A percentile compares a stretch with the other conserved stretches of the same genome.
phyloP scores from a whole-genome alignment of 345 rosid species.

The Rhodomyrtus tomentosa region DNA sequence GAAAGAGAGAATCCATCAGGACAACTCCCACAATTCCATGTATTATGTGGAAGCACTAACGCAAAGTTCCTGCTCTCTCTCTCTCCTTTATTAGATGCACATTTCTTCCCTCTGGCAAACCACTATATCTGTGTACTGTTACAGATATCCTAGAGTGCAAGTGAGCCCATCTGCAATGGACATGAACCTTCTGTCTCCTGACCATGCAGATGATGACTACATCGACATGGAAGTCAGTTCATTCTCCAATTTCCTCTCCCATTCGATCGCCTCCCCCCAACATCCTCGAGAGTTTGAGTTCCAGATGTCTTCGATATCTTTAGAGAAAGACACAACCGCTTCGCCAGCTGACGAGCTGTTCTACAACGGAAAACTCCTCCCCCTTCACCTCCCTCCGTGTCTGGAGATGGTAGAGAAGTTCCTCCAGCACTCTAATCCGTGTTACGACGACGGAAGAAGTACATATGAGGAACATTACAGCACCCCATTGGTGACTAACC shows the following conservation, averaged over 20 bases:
- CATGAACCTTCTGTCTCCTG: conserved; percentile 22
- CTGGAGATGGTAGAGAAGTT: conserved; percentile 60
- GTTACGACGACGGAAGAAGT: not conserved
- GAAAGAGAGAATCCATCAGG: not conserved
- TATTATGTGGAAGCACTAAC: not conserved
- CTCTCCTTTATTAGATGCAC: not conserved
- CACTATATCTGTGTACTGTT: not conserved
- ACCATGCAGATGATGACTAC: conserved; percentile 58
- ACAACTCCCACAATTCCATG: not conserved
- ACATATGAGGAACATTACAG: conserved; percentile 40
- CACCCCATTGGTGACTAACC: conserved; percentile 48
- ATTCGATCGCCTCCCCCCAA: conserved; percentile 27
- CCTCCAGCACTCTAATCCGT: conserved; percentile 26
- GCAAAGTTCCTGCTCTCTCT: not conserved
- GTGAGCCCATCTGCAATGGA: conserved; percentile 28
- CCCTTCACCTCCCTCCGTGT: conserved; percentile 74
- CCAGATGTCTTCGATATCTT: conserved; percentile 51
- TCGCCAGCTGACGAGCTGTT: conserved; percentile 95
- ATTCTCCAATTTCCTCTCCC: conserved; percentile 34
- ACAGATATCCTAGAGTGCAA: not conserved
- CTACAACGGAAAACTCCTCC: conserved; percentile 92
- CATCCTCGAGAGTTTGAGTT: conserved; percentile 74
- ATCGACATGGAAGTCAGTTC: conserved; percentile 63
- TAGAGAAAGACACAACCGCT: conserved; percentile 31
- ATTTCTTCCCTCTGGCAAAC: not conserved